phyloP scores from a whole-genome alignment of 495 filamentous ascomycete species.

The Xylaria longipes region DNA sequence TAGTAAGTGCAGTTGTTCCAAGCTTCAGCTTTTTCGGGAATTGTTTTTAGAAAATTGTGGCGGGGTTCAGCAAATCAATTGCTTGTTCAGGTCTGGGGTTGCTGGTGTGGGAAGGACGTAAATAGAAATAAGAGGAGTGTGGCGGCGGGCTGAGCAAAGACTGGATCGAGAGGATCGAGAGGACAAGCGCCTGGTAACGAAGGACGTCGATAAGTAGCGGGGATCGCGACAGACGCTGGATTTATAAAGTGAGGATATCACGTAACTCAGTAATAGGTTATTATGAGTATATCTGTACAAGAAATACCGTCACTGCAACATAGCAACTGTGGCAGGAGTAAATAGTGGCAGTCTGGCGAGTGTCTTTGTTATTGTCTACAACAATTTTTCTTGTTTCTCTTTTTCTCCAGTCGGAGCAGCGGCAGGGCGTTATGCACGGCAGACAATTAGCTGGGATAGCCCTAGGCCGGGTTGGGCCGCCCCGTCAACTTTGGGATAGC shows the following conservation, averaged over 20 bases:
- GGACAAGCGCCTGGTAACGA: neutral
- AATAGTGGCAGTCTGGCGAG: neutral
- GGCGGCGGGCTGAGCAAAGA: slow-evolving; percentile 10
- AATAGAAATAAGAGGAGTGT: slow-evolving; percentile 12
- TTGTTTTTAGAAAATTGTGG: slow-evolving; percentile 24
- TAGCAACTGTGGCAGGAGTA: neutral
- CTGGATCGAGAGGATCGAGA: neutral
- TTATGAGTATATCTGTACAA: neutral
- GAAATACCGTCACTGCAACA: neutral
- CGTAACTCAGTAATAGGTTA: neutral
- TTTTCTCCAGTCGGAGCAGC: neutral
- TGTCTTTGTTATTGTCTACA: slow-evolving; percentile 14
- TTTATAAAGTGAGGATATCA: neutral
- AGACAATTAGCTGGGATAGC: neutral
- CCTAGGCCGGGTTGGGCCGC: neutral
- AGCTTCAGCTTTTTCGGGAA: neutral
- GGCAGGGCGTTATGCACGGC: slow-evolving; percentile 1
- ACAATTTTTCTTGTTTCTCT: slow-evolving; percentile 6
- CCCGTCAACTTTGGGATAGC: slow-evolving; percentile 3
- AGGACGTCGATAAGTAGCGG: neutral
- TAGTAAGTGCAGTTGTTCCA: neutral
- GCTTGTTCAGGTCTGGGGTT: slow-evolving; percentile 18
- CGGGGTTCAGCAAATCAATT: slow-evolving; percentile 17
- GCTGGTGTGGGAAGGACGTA: neutral
- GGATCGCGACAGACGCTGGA: neutral